Conservation (phyloP, 495 filamentous ascomycete species). For the Neurospora sp. region DNA sequence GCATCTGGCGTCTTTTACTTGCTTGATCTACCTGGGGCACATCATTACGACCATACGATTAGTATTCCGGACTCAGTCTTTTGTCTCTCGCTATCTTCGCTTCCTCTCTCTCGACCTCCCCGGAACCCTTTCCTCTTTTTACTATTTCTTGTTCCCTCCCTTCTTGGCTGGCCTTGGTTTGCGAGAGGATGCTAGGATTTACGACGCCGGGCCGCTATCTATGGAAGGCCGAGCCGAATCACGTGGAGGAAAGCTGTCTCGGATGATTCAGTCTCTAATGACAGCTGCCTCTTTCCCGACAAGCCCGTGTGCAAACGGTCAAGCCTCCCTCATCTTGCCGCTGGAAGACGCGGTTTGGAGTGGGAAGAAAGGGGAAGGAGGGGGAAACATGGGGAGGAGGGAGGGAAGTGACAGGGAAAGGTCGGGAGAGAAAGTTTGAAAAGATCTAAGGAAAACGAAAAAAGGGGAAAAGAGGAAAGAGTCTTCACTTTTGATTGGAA, state of each 20-base stretch:
- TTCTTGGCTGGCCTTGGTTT: constrained; percentile 1
- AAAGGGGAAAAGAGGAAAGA: background rate
- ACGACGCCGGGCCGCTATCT: background rate
- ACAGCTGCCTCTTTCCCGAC: background rate
- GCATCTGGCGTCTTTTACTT: constrained; percentile 11
- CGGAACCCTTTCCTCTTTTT: constrained; percentile 6
- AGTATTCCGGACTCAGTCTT: constrained; percentile 11
- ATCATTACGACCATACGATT: constrained; percentile 22
- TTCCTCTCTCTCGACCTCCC: constrained; percentile 1
- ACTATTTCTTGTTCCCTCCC: constrained; percentile 4
- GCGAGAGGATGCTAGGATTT: background rate
- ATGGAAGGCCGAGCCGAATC: background rate
- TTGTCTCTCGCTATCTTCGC: constrained; percentile 2
- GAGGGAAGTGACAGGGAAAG: background rate
- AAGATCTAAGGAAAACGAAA: background rate
- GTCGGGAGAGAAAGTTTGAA: background rate
- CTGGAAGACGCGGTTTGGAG: background rate
- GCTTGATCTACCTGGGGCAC: constrained; percentile 7
- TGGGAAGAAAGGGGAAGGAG: background rate
- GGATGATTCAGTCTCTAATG: background rate
- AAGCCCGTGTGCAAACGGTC: background rate
- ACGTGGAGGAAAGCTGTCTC: background rate
- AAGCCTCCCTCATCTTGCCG: background rate
- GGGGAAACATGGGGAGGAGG: background rate
- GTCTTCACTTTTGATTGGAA: background rate